phyloP scores from a whole-genome alignment of 805 yeast species.

The Candida andamanensis region DNA sequence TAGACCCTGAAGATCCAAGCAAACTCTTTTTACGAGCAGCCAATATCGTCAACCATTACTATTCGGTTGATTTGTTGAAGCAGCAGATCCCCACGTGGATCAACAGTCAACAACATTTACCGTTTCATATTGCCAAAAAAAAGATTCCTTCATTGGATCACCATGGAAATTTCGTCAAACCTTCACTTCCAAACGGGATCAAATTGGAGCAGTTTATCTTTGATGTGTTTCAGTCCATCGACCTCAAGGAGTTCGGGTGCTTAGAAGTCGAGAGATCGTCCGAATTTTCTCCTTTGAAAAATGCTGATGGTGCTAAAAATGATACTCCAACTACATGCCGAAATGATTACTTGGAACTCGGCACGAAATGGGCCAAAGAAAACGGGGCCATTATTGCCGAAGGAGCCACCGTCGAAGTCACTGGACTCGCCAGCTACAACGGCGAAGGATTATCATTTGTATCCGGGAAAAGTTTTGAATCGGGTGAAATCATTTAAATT shows the following conservation, averaged over 20 bases:
- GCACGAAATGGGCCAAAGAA: constrained; percentile 65
- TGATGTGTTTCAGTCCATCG: constrained; percentile 85
- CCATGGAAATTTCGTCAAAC: constrained; percentile 44
- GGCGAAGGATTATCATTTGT: constrained; percentile 66
- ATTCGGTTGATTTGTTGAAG: constrained; percentile 69
- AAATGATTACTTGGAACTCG: constrained; percentile 55
- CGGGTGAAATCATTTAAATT: constrained; percentile 25
- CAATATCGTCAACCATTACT: constrained; percentile 95
- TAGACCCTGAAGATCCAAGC: constrained; percentile 46
- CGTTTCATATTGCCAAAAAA: constrained; percentile 94
- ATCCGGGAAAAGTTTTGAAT: constrained; percentile 38
- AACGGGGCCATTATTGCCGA: constrained; percentile 61
- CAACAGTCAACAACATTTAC: constrained; percentile 57
- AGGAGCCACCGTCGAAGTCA: constrained; percentile 62
- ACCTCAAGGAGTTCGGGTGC: constrained; percentile 72
- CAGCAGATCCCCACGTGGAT: constrained; percentile 65
- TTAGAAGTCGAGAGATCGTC: constrained; percentile 80
- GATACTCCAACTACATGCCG: constrained; percentile 86
- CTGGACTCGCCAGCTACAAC: constrained; percentile 65
- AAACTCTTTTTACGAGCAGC: constrained; percentile 83
- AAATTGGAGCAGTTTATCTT: constrained; percentile 95
- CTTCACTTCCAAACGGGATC: constrained; percentile 81
- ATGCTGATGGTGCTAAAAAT: constrained; percentile 74
- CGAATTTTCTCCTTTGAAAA: constrained; percentile 93
- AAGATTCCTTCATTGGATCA: constrained; percentile 63